Percentiles rank a stretch among this genome's conserved stretches.
phyloP scores from a whole-genome alignment of 176 grass and related monocot genomes.

The Carex myosuroides region DNA sequence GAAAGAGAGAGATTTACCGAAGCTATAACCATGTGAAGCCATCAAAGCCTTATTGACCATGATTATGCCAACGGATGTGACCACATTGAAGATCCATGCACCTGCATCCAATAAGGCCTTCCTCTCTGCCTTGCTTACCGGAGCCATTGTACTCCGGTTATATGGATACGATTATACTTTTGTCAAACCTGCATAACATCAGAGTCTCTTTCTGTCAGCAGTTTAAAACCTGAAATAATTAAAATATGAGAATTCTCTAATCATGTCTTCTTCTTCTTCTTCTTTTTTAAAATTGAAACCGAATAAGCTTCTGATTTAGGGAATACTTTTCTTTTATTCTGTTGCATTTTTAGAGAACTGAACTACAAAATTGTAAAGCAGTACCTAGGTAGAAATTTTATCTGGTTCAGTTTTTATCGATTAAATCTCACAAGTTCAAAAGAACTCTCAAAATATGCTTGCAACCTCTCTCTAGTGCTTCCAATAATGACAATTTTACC shows the following conservation, averaged over 20 bases:
- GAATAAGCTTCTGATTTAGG: neutral
- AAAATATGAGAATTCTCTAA: neutral
- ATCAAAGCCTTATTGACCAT: slow-evolving; percentile 87
- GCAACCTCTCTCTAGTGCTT: neutral
- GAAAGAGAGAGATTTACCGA: slow-evolving; percentile 37
- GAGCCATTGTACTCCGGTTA: slow-evolving; percentile 29
- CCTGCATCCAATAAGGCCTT: slow-evolving; percentile 63
- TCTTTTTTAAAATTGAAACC: neutral
- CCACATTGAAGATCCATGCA: slow-evolving; percentile 76
- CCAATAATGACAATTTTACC: neutral
- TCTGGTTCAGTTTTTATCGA: neutral
- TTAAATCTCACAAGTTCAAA: neutral
- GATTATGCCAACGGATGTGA: slow-evolving; percentile 75
- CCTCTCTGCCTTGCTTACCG: slow-evolving; percentile 49
- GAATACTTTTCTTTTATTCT: neutral
- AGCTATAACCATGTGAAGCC: slow-evolving; percentile 64
- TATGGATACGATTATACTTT: neutral
- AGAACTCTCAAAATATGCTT: neutral
- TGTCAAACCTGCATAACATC: slow-evolving; percentile 8
- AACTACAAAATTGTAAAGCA: neutral
- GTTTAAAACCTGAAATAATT: neutral
- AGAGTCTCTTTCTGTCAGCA: neutral
- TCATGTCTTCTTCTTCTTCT: neutral
- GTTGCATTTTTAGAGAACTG: neutral
- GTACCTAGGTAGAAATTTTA: neutral